A percentile compares a stretch with the other conserved stretches of the same genome.
Evolutionary conservation across 2,329 filamentous ascomycete genomes (phyloP).

Genomic region (Fonsecaea nubica): DNA sequence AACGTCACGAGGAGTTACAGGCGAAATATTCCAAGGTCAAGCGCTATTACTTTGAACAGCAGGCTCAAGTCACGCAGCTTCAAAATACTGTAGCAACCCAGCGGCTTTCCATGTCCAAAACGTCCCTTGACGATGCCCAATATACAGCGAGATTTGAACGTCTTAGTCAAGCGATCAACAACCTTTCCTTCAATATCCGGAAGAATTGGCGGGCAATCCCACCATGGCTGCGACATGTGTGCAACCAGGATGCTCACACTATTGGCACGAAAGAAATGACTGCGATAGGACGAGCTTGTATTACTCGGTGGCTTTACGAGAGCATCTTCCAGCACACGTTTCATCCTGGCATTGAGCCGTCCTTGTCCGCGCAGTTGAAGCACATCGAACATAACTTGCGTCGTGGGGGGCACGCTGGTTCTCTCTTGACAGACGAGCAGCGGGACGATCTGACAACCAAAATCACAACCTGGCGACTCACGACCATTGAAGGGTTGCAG

Average conservation of each 20-base stretch:
- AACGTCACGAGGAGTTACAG: conserved; percentile 59
- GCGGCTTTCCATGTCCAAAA: conserved; percentile 90
- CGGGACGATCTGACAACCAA: conserved; percentile 86
- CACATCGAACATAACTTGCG: conserved; percentile 87
- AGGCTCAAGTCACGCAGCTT: conserved; percentile 85
- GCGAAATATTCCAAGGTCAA: conserved; percentile 98
- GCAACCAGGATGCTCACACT: conserved; percentile 83
- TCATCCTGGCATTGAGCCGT: conserved; percentile 82
- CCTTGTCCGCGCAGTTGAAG: conserved; percentile 80
- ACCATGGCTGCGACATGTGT: conserved; percentile 76
- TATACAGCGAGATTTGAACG: conserved; percentile 88
- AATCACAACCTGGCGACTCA: conserved; percentile 89
- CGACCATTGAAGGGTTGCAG: conserved; percentile 88
- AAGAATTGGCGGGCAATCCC: conserved; percentile 91
- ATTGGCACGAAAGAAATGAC: conserved; percentile 98
- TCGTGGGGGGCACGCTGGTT: conserved; percentile 44
- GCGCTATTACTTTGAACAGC: conserved; percentile 93
- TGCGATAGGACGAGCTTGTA: conserved; percentile 85
- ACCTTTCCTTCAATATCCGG: conserved; percentile 92
- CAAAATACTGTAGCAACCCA: conserved; percentile 98
- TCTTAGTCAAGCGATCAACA: conserved; percentile 90
- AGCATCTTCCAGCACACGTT: conserved; percentile 92
- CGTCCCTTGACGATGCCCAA: conserved; percentile 92
- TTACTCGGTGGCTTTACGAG: conserved; percentile 87
- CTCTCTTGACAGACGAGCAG: conserved; percentile 51